Percentiles rank a stretch among this genome's conserved stretches.
phyloP scores from a whole-genome alignment of 2,329 filamentous ascomycete genomes.

The Pseudogymnoascus sp. region DNA sequence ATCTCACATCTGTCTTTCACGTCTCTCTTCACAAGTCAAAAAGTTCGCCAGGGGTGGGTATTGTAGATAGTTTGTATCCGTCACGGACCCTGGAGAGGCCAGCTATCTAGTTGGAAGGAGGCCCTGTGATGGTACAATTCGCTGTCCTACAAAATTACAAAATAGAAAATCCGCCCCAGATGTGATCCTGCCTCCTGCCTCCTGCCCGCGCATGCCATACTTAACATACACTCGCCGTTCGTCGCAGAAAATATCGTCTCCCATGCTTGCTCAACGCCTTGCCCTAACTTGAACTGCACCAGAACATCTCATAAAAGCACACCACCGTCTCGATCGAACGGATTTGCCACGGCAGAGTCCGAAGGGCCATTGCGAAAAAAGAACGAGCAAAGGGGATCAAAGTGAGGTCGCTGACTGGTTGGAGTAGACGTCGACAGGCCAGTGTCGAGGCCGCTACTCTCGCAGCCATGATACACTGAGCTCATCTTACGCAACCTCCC shows the following conservation, averaged over 20 bases:
- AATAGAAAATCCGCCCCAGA: conserved; percentile 5
- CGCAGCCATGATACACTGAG: not conserved
- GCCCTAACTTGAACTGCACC: conserved; percentile 1
- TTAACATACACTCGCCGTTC: not conserved
- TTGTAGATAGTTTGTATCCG: conserved; percentile 6
- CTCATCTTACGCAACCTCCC: conserved; percentile 9
- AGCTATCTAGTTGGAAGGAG: conserved; percentile 7
- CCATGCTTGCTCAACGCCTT: conserved; percentile 5
- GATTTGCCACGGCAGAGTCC: not conserved
- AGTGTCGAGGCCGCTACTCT: not conserved
- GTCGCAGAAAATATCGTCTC: conserved; percentile 4
- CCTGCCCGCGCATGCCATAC: not conserved
- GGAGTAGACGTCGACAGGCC: not conserved
- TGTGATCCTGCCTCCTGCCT: not conserved
- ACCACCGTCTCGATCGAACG: not conserved
- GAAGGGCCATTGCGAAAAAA: not conserved
- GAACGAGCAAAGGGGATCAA: not conserved
- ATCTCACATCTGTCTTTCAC: not conserved
- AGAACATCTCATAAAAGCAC: conserved; percentile 2
- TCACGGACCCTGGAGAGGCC: conserved; percentile 4
- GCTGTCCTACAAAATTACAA: conserved; percentile 3
- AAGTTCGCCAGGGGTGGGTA: not conserved
- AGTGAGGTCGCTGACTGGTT: not conserved
- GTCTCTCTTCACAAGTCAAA: not conserved
- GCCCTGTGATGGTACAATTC: conserved; percentile 4